Evolutionary conservation across 768 basidiomycete genomes (phyloP).

Genomic region (Tephrocybe sp.): DNA sequence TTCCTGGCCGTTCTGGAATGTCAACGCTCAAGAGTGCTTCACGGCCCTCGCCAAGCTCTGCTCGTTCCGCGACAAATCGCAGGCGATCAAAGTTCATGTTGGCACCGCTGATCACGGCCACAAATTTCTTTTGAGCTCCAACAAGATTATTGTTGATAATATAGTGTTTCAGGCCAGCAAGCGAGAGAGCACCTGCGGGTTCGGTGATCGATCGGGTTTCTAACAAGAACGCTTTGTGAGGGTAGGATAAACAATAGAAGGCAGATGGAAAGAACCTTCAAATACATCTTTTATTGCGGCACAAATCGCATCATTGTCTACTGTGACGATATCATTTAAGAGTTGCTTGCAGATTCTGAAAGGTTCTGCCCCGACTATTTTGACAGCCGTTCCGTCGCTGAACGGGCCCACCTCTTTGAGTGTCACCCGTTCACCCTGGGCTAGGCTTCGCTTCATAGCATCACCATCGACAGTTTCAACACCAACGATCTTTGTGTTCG

Average conservation of each 20-base stretch:
- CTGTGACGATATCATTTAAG: constrained; percentile 79
- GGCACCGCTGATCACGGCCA: constrained; percentile 90
- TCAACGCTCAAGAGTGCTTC: constrained; percentile 94
- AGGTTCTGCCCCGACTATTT: constrained; percentile 91
- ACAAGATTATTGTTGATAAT: constrained; percentile 79
- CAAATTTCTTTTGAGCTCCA: constrained; percentile 83
- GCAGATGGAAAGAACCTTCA: constrained; percentile 63
- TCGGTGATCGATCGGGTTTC: constrained; percentile 97
- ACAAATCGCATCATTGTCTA: constrained; percentile 94
- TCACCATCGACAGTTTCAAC: constrained; percentile 96
- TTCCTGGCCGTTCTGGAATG: constrained; percentile 90
- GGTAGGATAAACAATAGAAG: constrained; percentile 1
- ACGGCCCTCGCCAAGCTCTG: constrained; percentile 92
- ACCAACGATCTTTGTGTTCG: constrained; percentile 77
- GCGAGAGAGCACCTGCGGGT: constrained; percentile 89
- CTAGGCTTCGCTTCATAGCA: constrained; percentile 85
- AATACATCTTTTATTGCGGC: constrained; percentile 99
- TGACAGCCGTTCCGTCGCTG: constrained; percentile 96
- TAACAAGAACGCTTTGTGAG: constrained; percentile 24
- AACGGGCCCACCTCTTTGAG: constrained; percentile 93
- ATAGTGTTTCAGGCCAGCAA: constrained; percentile 89
- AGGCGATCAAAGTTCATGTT: constrained; percentile 99
- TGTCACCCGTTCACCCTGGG: constrained; percentile 77
- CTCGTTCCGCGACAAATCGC: constrained; percentile 97
- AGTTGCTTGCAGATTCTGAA: constrained; percentile 88